These are phyloP conservation scores for Silene coronaria DNA, from an alignment of 179 eudicot species.

Conservation along the genomic window DNA sequence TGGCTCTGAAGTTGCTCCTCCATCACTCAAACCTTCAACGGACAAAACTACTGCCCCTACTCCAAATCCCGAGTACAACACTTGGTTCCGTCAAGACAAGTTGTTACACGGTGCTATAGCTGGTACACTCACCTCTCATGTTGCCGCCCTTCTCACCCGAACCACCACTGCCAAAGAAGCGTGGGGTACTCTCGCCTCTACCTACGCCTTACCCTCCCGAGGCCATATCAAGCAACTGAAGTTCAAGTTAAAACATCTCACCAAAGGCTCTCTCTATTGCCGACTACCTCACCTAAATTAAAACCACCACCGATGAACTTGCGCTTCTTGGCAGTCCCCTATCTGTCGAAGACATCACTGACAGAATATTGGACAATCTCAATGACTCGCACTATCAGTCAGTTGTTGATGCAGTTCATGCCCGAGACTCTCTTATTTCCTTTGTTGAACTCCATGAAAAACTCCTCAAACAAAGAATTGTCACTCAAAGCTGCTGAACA, in stretches of 20 bases:
- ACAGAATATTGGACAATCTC: not conserved
- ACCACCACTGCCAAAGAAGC: not conserved
- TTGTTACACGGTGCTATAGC: not conserved
- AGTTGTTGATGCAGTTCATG: not conserved
- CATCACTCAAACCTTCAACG: not conserved
- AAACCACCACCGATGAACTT: not conserved
- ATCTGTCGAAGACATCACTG: not conserved
- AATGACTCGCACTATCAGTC: not conserved
- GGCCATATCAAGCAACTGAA: too few species aligned
- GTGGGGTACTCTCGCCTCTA: conserved; percentile 3
- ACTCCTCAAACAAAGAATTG: not conserved
- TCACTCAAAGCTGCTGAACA: not conserved
- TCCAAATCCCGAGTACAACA: not conserved
- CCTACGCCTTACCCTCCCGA: not conserved
- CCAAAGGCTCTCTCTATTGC: too few species aligned
- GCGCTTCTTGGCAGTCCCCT: not conserved
- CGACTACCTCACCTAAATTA: too few species aligned
- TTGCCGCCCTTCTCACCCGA: not conserved
- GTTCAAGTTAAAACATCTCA: too few species aligned
- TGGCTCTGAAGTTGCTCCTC: not conserved
- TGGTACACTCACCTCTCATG: not conserved
- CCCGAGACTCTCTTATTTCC: not conserved
- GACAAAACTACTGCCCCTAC: too few species aligned
- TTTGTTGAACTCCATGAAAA: not conserved
- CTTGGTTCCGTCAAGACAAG: conserved; percentile 1